Percentiles rank a stretch among this genome's conserved stretches.
These are phyloP conservation scores for Hyaloraphidium curvatum DNA, from an alignment of 192 early-diverging fungal species.

Conservation along the genomic window DNA sequence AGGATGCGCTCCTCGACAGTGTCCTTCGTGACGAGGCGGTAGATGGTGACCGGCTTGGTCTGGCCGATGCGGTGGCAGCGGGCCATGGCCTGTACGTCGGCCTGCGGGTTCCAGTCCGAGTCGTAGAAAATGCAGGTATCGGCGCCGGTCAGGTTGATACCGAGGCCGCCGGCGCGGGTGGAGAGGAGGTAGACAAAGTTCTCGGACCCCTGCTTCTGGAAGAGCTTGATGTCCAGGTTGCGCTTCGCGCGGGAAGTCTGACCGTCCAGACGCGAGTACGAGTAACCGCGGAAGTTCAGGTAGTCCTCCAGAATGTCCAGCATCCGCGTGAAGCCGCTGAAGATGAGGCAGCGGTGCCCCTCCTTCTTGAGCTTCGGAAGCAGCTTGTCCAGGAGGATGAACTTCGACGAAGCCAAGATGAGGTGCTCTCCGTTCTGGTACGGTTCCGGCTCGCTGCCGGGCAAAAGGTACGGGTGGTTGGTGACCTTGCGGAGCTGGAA, in stretches of 20 bases:
- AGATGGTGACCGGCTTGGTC: slow-evolving; percentile 1
- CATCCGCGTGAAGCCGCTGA: slow-evolving; percentile 6
- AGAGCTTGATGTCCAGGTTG: slow-evolving; percentile 2
- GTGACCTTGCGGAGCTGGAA: not conserved
- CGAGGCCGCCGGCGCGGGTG: slow-evolving; percentile 4
- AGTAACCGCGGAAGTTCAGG: not conserved
- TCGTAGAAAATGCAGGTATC: slow-evolving; percentile 8
- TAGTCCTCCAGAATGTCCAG: slow-evolving; percentile 6
- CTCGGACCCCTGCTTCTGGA: not conserved
- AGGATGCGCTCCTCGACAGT: slow-evolving; percentile 3
- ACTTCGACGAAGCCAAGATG: not conserved
- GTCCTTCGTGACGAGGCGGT: slow-evolving; percentile 3
- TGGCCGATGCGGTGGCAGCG: slow-evolving; percentile 3
- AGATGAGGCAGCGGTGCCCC: slow-evolving; percentile 6
- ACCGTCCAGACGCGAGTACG: not conserved
- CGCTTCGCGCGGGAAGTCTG: not conserved
- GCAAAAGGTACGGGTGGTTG: not conserved
- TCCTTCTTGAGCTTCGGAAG: slow-evolving; percentile 3
- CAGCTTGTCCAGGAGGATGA: slow-evolving; percentile 3
- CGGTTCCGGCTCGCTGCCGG: not conserved
- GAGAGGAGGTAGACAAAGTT: not conserved
- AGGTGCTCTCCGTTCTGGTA: not conserved
- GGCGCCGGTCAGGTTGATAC: slow-evolving; percentile 8
- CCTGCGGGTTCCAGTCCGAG: slow-evolving; percentile 4
- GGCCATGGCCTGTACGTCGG: slow-evolving; percentile 1